Percentiles rank a stretch among this genome's conserved stretches.
These are phyloP conservation scores for Penicillium cosmopolitanum DNA, from an alignment of 495 filamentous ascomycete species.

Conservation along the genomic window DNA sequence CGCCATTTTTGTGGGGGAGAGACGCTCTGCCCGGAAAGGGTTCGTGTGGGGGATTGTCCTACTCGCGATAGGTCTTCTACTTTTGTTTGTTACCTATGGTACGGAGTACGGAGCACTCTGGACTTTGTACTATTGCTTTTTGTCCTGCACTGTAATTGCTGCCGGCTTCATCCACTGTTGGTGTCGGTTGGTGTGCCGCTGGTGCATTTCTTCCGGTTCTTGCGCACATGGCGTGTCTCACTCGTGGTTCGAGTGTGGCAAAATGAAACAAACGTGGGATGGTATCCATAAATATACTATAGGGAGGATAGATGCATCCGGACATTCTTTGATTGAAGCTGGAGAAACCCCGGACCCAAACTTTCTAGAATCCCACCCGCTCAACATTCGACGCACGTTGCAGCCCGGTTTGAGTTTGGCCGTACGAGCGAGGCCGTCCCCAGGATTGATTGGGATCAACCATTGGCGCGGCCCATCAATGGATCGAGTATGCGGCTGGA, in stretches of 20 bases:
- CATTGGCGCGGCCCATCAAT: slow-evolving; percentile 21
- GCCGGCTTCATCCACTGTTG: background rate
- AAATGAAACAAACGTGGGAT: background rate
- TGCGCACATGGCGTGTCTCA: slow-evolving; percentile 6
- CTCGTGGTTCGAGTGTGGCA: slow-evolving; percentile 11
- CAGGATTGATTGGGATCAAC: slow-evolving; percentile 7
- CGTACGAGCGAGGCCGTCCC: slow-evolving; percentile 23
- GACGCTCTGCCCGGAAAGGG: slow-evolving; percentile 12
- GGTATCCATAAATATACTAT: too few relatives aligned
- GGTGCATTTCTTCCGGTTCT: slow-evolving; percentile 16
- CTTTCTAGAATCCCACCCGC: slow-evolving; percentile 29
- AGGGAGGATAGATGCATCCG: too few relatives aligned
- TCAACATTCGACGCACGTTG: slow-evolving; percentile 26
- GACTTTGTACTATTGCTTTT: background rate
- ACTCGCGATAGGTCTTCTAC: background rate
- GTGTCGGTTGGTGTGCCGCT: background rate
- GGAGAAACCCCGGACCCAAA: slow-evolving; percentile 7
- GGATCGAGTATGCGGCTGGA: slow-evolving; percentile 25
- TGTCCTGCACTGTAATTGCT: background rate
- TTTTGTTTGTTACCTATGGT: background rate
- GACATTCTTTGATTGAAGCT: background rate
- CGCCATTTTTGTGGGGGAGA: slow-evolving; percentile 40
- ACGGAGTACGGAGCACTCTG: background rate
- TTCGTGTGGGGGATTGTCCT: slow-evolving; percentile 34
- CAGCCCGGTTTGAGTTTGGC: slow-evolving; percentile 34